phyloP scores from a whole-genome alignment of 331 rosid species.

The Phaseolus coccineus region DNA sequence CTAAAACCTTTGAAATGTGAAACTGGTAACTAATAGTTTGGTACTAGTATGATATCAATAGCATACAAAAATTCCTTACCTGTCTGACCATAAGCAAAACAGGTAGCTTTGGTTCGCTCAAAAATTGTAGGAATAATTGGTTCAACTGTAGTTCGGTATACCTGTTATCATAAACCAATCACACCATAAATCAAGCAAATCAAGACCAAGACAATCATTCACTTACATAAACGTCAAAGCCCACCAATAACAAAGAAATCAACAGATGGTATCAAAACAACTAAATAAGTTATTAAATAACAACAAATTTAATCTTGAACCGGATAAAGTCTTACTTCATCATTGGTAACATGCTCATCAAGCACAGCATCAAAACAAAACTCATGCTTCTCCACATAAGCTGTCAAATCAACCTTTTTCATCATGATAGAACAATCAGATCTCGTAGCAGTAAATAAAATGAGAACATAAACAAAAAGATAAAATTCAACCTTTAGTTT shows the following conservation, averaged over 20 bases:
- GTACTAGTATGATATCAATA: slow-evolving; percentile 2
- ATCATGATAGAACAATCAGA: slow-evolving; percentile 41
- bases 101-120: slow-evolving; percentile 96
- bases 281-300: not conserved
- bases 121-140: slow-evolving; percentile 98
- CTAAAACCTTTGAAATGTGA: slow-evolving; percentile 17
- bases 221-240: slow-evolving; percentile 29
- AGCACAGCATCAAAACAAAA: slow-evolving; percentile 99
- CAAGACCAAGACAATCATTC: slow-evolving; percentile 33
- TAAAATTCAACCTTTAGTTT: slow-evolving; percentile 17
- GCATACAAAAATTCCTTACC: slow-evolving; percentile 56
- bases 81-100: slow-evolving; percentile 99
- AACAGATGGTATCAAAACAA: slow-evolving; percentile 25
- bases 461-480: slow-evolving; percentile 21
- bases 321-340: slow-evolving; percentile 66
- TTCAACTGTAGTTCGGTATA: slow-evolving; percentile 83
- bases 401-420: slow-evolving; percentile 93
- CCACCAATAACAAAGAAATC: slow-evolving; percentile 23
- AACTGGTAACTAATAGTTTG: slow-evolving; percentile 21
- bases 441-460: slow-evolving; percentile 31
- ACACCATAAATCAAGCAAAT: slow-evolving; percentile 38
- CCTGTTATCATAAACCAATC: slow-evolving; percentile 61
- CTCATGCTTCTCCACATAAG: slow-evolving; percentile 98
- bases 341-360: slow-evolving; percentile 81
- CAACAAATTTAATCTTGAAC: slow-evolving; percentile 21